Conservation (phyloP, 2,329 filamentous ascomycete genomes). For the Cladosporium sp. region DNA sequence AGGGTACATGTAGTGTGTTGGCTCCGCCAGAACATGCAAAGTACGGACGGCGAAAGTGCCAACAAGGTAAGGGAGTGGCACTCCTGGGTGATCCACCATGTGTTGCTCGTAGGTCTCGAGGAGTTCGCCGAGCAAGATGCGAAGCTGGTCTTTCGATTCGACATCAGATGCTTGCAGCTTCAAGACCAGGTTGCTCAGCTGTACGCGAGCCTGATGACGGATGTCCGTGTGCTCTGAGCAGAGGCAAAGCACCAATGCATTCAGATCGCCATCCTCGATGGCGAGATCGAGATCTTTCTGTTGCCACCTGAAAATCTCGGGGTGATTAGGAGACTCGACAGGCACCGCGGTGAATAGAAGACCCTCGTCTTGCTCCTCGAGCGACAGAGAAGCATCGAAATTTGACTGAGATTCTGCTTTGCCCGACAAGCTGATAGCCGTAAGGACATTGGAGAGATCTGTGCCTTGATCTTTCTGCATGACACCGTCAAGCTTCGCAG, state of each 20-base stretch:
- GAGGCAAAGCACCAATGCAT: conserved; percentile 68
- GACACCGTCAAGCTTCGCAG: background rate
- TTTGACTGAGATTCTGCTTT: background rate
- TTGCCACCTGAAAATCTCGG: conserved; percentile 59
- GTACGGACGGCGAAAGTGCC: conserved; percentile 71
- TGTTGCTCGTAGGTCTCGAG: conserved; percentile 60
- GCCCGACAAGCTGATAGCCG: background rate
- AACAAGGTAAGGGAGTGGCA: conserved; percentile 67
- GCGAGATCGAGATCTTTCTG: conserved; percentile 74
- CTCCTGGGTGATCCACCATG: conserved; percentile 49
- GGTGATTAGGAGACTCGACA: conserved; percentile 40
- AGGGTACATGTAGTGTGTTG: conserved; percentile 75
- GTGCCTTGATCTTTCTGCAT: background rate
- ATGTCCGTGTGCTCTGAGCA: conserved; percentile 72
- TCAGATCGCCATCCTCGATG: conserved; percentile 70
- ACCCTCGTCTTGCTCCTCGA: background rate
- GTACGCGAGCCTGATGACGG: conserved; percentile 70
- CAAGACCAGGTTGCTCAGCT: conserved; percentile 59
- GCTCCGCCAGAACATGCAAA: conserved; percentile 67
- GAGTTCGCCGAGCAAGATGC: conserved; percentile 74
- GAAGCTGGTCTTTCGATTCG: conserved; percentile 71
- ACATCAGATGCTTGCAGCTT: conserved; percentile 60
- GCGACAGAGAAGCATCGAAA: background rate
- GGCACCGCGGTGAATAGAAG: conserved; percentile 35
- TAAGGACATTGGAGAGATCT: background rate